Evolutionary conservation across 2,329 filamentous ascomycete genomes (phyloP), one percentile per base, ranked within the genome.

Genomic region (Parafenestella ontariensis): DNA sequence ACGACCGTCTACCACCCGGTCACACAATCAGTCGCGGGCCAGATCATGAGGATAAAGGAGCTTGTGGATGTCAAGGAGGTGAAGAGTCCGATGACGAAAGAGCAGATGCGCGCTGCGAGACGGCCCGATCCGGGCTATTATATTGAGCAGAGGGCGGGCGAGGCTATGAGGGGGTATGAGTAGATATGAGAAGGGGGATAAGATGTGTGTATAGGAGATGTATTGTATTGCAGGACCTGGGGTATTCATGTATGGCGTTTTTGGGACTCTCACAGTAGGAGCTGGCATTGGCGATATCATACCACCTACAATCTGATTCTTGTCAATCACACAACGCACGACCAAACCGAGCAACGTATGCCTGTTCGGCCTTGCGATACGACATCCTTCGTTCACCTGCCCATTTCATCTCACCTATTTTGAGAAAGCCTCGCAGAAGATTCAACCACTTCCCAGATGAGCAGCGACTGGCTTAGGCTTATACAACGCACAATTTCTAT

Each of bases 11-110:
- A 96, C 82, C 89, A 96, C 77, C 90, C 91, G 33, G 92, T 96
- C 58, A 85, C 85, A 58, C 86, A 88, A 37, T 87, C 92, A 64
- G 87, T 91, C 58, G 93, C 93, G 9, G 93, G 93, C 73, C 92
- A 96, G 81, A 91, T 97, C 71, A 89, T 97, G 83, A 89, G 89
- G 77, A 92, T 97, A 67, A 97, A 97, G 82, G 93, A 97, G 79
- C 81, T 97, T 59, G 91, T 97, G 41, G 83, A 86, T 49, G 92
- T 96, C 31, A 81, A 87, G 64, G 92, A 96, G 79, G 91, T 96
- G 40, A 86, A 88, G 29, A 74, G 78, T 58, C 76, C 83, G 28
- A 74, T 91, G 77, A 88, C 82, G 7, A 85, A 86, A 71, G 77
- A 79, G 51, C 85, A 96, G 80, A 83, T 96, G 70, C 87, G 87